Conservation (phyloP, 75 land plant genomes). For the Picea glauca region DNA sequence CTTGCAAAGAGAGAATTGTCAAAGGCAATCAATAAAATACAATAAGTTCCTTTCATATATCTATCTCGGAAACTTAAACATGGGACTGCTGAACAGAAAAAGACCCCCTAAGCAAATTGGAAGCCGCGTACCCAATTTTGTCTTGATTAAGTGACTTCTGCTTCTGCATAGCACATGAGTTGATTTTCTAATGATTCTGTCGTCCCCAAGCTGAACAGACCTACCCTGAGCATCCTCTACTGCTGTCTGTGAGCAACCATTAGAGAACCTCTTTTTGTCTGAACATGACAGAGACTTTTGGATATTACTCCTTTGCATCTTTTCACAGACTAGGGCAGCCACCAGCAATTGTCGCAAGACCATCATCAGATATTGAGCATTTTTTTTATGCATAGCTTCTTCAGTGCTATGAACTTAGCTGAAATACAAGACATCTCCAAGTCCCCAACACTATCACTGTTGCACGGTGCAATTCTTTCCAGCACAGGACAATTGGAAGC, state of each 20-base stretch:
- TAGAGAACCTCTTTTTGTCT: conserved; percentile 28
- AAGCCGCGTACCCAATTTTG: conserved; percentile 6
- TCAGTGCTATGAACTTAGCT: too few relatives aligned
- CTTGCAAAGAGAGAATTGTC: too few relatives aligned
- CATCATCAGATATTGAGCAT: too few relatives aligned
- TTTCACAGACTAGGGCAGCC: conserved; percentile 58
- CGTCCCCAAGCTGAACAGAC: not conserved
- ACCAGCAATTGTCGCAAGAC: too few relatives aligned
- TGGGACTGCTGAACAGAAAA: not conserved
- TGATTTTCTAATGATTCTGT: not conserved
- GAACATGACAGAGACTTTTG: conserved; percentile 11
- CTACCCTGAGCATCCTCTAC: too few relatives aligned
- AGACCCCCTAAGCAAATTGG: conserved; percentile 6
- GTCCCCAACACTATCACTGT: too few relatives aligned
- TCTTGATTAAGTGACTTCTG: too few relatives aligned
- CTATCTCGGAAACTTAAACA: not conserved
- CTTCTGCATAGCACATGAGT: conserved; percentile 21
- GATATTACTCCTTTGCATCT: conserved; percentile 38
- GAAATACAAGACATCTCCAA: too few relatives aligned
- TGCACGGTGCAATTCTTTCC: conserved; percentile 50
- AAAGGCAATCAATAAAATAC: too few relatives aligned
- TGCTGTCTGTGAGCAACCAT: conserved; percentile 12
- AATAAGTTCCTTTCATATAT: too few relatives aligned
- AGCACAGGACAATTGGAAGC: conserved; percentile 36
- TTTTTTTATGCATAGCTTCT: too few relatives aligned